Conservation (phyloP, 257 asterid species). For the Catharanthus roseus region DNA sequence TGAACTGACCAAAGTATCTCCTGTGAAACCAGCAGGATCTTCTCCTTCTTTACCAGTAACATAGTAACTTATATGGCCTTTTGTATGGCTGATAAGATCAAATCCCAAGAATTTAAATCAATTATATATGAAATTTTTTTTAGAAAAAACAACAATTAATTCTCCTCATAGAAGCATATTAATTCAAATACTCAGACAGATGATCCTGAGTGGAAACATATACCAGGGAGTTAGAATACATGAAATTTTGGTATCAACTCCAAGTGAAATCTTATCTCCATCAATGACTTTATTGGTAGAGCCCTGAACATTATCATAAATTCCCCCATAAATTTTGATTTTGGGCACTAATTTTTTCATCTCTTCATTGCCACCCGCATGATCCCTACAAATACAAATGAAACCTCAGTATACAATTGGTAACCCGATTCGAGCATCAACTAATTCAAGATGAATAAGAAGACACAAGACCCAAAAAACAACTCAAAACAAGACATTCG, state of each 20-base stretch:
- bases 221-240: constrained; percentile 77
- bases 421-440: no score
- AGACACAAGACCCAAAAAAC: no score
- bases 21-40: constrained; percentile 82
- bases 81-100: constrained; percentile 65
- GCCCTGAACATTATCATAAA: constrained; percentile 61
- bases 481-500: no score
- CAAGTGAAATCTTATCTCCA: constrained; percentile 64
- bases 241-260: constrained; percentile 49
- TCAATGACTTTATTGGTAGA: constrained; percentile 64
- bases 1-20: constrained; percentile 77
- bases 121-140: no score
- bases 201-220: background rate
- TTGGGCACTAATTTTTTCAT: constrained; percentile 61
- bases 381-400: constrained; percentile 52
- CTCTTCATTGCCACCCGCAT: constrained; percentile 84
- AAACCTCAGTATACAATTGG: no score
- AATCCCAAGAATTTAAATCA: background rate
- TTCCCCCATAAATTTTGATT: constrained; percentile 65
- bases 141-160: background rate
- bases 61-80: constrained; percentile 87
- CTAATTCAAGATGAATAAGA: no score
- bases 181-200: no score
- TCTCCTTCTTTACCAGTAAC: constrained; percentile 75
- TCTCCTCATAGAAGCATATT: background rate